Conservation (phyloP, 2,329 filamentous ascomycete genomes). For the Diaporthe humulicola region DNA sequence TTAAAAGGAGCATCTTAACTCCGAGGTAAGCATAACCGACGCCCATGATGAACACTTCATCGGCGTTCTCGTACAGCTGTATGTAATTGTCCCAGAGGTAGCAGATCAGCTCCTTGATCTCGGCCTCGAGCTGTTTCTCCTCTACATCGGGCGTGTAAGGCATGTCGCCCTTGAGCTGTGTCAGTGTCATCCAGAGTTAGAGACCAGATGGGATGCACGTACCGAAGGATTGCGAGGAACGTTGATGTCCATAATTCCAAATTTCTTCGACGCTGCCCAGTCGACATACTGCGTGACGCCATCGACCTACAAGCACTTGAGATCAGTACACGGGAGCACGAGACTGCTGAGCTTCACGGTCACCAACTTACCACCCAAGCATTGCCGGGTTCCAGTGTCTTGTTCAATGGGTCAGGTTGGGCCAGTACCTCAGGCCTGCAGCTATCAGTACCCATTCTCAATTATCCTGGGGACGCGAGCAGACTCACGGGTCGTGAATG, state of each 20-base stretch:
- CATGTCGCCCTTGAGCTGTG: conserved; percentile 57
- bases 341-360: no score
- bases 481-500: conserved; percentile 87
- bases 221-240: conserved; percentile 75
- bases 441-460: conserved; percentile 37
- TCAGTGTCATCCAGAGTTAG: conserved; percentile 60
- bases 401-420: conserved; percentile 77
- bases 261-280: conserved; percentile 83
- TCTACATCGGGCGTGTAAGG: conserved; percentile 59
- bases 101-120: conserved; percentile 79
- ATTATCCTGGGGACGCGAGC: conserved; percentile 21
- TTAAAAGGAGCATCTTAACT: conserved; percentile 83
- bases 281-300: conserved; percentile 83
- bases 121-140: conserved; percentile 65
- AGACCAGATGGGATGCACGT: conserved; percentile 52
- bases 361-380: conserved; percentile 81
- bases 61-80: conserved; percentile 78
- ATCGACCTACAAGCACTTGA: conserved; percentile 73
- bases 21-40: conserved; percentile 91
- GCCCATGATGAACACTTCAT: conserved; percentile 87
- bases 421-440: conserved; percentile 77
- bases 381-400: conserved; percentile 84
- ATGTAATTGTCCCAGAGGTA: conserved; percentile 99
- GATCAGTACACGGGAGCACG: conserved; percentile 10
- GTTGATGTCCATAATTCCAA: conserved; percentile 92